Percentiles rank a stretch among this genome's conserved stretches.
Evolutionary conservation across 2,329 filamentous ascomycete species (phyloP).

Genomic region (Fusarium napiforme): DNA sequence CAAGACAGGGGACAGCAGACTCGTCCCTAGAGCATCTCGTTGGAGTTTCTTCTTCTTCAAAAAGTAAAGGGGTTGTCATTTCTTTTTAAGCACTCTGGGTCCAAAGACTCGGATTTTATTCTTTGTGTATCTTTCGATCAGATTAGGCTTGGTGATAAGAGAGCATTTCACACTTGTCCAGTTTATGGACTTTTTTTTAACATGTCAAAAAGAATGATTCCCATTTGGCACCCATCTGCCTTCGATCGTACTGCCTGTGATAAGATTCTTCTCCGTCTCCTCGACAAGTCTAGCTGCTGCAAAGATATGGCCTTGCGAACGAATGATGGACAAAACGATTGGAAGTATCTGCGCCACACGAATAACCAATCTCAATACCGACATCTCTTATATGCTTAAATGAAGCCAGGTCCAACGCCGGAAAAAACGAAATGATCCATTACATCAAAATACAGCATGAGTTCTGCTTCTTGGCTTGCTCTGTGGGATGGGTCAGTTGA

Average conservation of each 20-base stretch:
- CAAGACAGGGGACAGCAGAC: slow-evolving; percentile 20
- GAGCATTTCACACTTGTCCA: slow-evolving; percentile 29
- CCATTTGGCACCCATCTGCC: slow-evolving; percentile 13
- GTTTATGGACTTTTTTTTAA: neutral
- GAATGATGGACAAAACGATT: slow-evolving; percentile 43
- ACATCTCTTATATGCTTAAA: slow-evolving; percentile 46
- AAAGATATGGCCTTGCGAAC: slow-evolving; percentile 35
- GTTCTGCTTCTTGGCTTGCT: slow-evolving; percentile 82
- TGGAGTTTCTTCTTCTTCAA: slow-evolving; percentile 33
- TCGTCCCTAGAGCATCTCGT: slow-evolving; percentile 24
- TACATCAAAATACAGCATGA: slow-evolving; percentile 80
- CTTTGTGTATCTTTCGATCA: neutral
- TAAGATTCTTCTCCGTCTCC: slow-evolving; percentile 4
- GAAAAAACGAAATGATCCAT: slow-evolving; percentile 44
- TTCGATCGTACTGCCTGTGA: slow-evolving; percentile 11
- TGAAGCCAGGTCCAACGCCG: slow-evolving; percentile 48
- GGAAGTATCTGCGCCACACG: slow-evolving; percentile 43
- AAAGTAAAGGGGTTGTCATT: slow-evolving; percentile 8
- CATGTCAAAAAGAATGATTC: slow-evolving; percentile 28
- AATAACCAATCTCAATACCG: slow-evolving; percentile 50
- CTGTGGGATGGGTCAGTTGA: slow-evolving; percentile 46
- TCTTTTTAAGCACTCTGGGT: neutral
- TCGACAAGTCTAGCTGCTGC: slow-evolving; percentile 33
- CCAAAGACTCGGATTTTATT: neutral
- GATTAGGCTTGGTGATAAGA: slow-evolving; percentile 1